These are phyloP conservation scores for Sporothrix brasiliensis DNA, from an alignment of 2,329 filamentous ascomycete genomes.

Conservation along the genomic window DNA sequence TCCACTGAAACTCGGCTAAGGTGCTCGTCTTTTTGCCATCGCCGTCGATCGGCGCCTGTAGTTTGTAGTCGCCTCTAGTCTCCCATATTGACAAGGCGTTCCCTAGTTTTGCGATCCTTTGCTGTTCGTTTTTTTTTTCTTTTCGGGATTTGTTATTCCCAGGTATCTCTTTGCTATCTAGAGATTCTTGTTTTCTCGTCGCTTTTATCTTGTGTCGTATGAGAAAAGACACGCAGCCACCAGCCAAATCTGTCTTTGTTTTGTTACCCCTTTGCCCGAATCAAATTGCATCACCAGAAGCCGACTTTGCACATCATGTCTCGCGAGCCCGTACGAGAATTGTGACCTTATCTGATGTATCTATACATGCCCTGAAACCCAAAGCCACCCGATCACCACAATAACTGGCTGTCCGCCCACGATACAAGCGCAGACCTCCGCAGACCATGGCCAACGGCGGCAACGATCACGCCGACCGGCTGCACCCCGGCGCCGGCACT, in stretches of 20 bases:
- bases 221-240: neutral
- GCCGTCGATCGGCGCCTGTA: too few relatives aligned
- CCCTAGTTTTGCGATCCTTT: too few relatives aligned
- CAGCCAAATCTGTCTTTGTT: neutral
- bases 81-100: too few relatives aligned
- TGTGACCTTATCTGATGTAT: slow-evolving; percentile 1
- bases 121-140: too few relatives aligned
- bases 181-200: neutral
- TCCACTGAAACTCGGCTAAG: slow-evolving; percentile 16
- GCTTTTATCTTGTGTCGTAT: neutral
- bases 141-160: too few relatives aligned
- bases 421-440: neutral
- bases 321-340: neutral
- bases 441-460: slow-evolving; percentile 23
- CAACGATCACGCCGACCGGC: slow-evolving; percentile 8
- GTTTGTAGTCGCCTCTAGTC: too few relatives aligned
- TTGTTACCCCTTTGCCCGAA: neutral
- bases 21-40: neutral
- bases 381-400: neutral
- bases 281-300: neutral
- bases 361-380: neutral
- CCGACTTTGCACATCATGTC: neutral
- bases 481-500: neutral
- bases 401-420: too few relatives aligned
- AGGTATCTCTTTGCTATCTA: too few relatives aligned